phyloP scores from a whole-genome alignment of 305 asterid genomes.

The Solanum hybrid region DNA sequence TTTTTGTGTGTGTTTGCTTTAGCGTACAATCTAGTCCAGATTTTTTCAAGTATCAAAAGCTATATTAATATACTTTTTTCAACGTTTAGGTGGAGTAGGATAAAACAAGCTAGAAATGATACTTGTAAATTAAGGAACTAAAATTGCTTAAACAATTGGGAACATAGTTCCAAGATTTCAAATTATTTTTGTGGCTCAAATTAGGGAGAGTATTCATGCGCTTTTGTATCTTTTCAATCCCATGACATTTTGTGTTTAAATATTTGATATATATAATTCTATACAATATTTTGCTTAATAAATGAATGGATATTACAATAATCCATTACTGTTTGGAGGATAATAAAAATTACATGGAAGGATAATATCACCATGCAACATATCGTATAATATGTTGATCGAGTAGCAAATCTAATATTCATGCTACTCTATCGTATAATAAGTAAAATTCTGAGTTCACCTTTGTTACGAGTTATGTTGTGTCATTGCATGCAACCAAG shows the following conservation, averaged over 20 bases:
- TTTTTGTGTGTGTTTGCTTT: not conserved
- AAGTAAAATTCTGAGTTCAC: not conserved
- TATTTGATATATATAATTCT: not conserved
- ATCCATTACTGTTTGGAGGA: not conserved
- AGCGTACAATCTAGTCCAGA: not conserved
- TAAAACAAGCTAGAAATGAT: not conserved
- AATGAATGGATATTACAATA: not conserved
- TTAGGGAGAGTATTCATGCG: not conserved
- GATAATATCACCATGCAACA: not conserved
- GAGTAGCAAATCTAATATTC: not conserved
- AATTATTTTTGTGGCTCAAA: not conserved
- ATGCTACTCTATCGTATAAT: not conserved
- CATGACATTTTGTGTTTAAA: not conserved
- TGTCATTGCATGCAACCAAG: conserved; percentile 23
- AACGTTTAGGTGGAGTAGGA: not conserved
- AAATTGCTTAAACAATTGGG: not conserved
- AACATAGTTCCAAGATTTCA: not conserved
- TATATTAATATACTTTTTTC: not conserved
- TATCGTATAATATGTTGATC: not conserved
- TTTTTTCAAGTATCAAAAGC: not conserved
- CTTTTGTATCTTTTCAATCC: not conserved
- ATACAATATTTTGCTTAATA: not conserved
- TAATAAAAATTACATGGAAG: not conserved
- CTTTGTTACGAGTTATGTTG: not conserved
- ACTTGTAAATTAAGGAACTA: not conserved